Evolutionary conservation across 306 rosid genomes (phyloP).

Genomic region (Medicago truncatula): MtrunA17r5.0-ANR NC_053048.1:38007501-38008000

Average conservation of each 20-base stretch:
- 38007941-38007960: slow-evolving; percentile 88
- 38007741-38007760: neutral
- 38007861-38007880: slow-evolving; percentile 46
- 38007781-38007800: slow-evolving; percentile 73
- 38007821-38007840: slow-evolving; percentile 60
- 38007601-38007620: neutral
- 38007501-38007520: too few species aligned
- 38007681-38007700: slow-evolving; percentile 51
- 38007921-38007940: slow-evolving; percentile 84
- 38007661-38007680: slow-evolving; percentile 50
- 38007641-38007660: slow-evolving; percentile 48
- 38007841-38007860: slow-evolving; percentile 58
- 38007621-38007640: neutral
- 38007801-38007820: slow-evolving; percentile 44
- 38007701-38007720: slow-evolving; percentile 50
- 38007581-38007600: neutral
- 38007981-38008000: slow-evolving; percentile 50
- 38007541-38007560: too few species aligned
- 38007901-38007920: slow-evolving; percentile 30
- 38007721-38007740: slow-evolving; percentile 51
- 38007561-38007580: neutral
- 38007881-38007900: slow-evolving; percentile 61
- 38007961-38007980: slow-evolving; percentile 78
- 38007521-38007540: too few species aligned
- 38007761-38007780: slow-evolving; percentile 23